Percentiles rank a stretch among this genome's conserved stretches.
phyloP scores from a whole-genome alignment of 1,139 yeast species.

The Tardiomyces depauwii region DNA sequence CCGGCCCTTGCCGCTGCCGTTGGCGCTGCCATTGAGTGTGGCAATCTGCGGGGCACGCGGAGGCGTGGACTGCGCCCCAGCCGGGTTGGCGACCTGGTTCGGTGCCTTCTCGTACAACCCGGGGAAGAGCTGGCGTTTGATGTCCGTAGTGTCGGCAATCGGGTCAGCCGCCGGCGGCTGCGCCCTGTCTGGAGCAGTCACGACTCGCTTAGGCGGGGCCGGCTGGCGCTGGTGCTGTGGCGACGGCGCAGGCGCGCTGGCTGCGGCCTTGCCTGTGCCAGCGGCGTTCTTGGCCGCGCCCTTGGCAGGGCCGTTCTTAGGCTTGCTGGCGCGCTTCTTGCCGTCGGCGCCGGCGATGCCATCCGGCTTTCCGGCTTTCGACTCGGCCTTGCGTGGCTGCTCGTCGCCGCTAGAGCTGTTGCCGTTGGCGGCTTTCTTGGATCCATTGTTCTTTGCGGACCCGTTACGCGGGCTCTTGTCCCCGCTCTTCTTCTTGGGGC shows the following conservation, averaged over 20 bases:
- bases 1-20: background rate
- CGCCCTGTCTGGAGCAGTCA: background rate
- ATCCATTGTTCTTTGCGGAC: conserved; percentile 1
- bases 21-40: conserved; percentile 1
- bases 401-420: no score
- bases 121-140: conserved; percentile 16
- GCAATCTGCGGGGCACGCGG: no score
- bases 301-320: conserved; percentile 1
- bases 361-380: no score
- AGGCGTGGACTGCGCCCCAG: no score
- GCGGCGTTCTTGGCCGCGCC: conserved; percentile 1
- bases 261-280: conserved; percentile 2
- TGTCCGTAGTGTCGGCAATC: conserved; percentile 6
- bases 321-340: background rate
- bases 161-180: background rate
- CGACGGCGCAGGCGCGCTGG: conserved; percentile 1
- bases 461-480: conserved; percentile 2
- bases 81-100: no score
- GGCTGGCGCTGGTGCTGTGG: background rate
- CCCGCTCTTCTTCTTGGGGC: conserved; percentile 1
- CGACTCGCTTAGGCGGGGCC: background rate
- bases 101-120: conserved; percentile 11
- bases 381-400: no score
- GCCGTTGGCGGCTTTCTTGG: no score
- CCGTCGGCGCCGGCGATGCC: background rate